Evolutionary conservation across 768 basidiomycete genomes (phyloP).

Genomic region (Agaricus blazei): DNA sequence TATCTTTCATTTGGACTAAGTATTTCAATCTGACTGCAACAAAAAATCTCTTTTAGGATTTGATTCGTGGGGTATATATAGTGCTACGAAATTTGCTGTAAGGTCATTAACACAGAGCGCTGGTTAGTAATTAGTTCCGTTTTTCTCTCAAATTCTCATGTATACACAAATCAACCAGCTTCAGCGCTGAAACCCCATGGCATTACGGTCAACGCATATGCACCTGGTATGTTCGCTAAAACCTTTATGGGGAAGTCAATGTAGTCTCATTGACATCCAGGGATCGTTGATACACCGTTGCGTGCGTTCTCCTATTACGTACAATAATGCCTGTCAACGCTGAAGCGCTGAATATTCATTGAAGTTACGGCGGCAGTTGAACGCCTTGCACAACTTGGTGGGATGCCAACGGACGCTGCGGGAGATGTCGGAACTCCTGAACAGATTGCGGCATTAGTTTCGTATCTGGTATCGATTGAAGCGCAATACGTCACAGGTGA

Average conservation of each 20-base stretch:
- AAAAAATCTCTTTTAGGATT: neutral
- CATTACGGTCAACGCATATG: conserved; percentile 40
- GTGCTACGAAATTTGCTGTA: conserved; percentile 34
- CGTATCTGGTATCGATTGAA: conserved; percentile 18
- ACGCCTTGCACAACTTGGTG: neutral
- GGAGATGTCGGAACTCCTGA: conserved; percentile 5
- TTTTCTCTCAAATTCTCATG: too few species aligned
- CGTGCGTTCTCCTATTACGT: neutral
- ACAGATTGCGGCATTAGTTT: conserved; percentile 16
- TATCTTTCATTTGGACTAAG: too few species aligned
- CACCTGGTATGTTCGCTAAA: conserved; percentile 24
- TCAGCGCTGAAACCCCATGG: conserved; percentile 30
- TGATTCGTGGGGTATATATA: conserved; percentile 20
- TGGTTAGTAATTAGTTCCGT: conserved; percentile 20
- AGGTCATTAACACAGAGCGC: conserved; percentile 34
- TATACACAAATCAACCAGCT: conserved; percentile 22
- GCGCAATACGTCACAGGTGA: conserved; percentile 16
- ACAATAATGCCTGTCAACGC: too few species aligned
- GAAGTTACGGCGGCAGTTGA: neutral
- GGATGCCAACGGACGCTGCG: too few species aligned
- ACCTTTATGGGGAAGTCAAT: neutral
- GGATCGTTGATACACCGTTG: conserved; percentile 1
- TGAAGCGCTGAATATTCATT: too few species aligned
- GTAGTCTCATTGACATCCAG: too few species aligned
- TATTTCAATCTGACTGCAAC: too few species aligned